Conservation (phyloP, 495 filamentous ascomycete species). For the Bryoglossum gracile region DNA sequence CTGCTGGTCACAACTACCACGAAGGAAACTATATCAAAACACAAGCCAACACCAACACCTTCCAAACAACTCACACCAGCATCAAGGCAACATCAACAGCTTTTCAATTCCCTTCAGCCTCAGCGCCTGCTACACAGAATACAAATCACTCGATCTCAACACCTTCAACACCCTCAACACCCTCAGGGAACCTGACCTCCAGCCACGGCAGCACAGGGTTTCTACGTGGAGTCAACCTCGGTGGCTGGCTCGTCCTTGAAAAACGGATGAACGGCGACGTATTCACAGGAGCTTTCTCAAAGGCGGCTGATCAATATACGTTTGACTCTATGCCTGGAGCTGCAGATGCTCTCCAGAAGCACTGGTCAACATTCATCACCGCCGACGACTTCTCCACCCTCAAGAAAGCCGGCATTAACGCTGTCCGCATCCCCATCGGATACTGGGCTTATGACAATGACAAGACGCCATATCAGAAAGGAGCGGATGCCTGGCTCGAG, state of each 20-base stretch:
- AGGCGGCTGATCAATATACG: slow-evolving; percentile 27
- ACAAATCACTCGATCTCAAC: neutral
- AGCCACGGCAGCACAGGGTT: slow-evolving; percentile 4
- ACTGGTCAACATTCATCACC: slow-evolving; percentile 34
- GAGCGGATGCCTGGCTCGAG: slow-evolving; percentile 33
- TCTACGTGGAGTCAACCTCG: slow-evolving; percentile 21
- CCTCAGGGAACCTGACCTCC: neutral
- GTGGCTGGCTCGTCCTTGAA: slow-evolving; percentile 36
- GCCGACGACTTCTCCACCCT: slow-evolving; percentile 30
- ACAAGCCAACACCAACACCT: neutral
- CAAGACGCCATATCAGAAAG: slow-evolving; percentile 29
- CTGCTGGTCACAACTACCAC: neutral
- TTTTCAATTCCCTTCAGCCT: neutral
- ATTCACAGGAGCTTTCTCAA: slow-evolving; percentile 28
- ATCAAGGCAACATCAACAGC: neutral
- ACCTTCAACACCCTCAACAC: neutral
- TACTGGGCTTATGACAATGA: slow-evolving; percentile 37
- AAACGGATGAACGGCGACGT: slow-evolving; percentile 30
- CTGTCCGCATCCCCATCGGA: slow-evolving; percentile 35
- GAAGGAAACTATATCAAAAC: neutral
- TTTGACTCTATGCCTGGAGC: slow-evolving; percentile 27
- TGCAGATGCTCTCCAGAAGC: slow-evolving; percentile 15
- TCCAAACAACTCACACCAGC: neutral
- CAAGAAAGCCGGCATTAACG: slow-evolving; percentile 34
- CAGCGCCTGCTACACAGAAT: neutral